Base-by-base conservation (phyloP, 768 basidiomycete species). In the Agrocybe chaxingu region DNA sequence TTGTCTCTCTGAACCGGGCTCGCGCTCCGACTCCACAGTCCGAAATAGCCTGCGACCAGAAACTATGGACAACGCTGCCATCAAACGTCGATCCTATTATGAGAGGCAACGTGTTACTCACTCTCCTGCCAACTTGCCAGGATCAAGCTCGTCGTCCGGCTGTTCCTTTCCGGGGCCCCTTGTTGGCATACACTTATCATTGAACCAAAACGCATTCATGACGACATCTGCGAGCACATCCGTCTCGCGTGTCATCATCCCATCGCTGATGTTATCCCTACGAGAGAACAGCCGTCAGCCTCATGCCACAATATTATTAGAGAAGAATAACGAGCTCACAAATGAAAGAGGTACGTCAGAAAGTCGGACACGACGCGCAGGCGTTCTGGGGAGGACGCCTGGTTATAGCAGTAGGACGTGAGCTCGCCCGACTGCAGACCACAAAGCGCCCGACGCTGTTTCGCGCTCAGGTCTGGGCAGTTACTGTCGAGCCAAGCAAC, bases 261-360 rank as follows among this genome's bases (percentile, higher is more conserved):
- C 85, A 60, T 90, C 87, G 59, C 84, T 87, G 62, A 90, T 79
- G 62, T 91, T 82, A 62, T 91, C 88, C 34, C 76, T 77, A 54
- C 10, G 57, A 42, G 51, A 33, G 49, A 40, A 47, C 50, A 43
- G 53, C 44, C 41, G 50, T 48, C 37, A 52, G 49, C 48, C 52
- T 40, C 50, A 50, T 49, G 51, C 38, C 47, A 31, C 47, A 54
- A 49, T 30, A 37, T 52, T 43, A 50, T 43, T n/a, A n/a, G 51
- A 46, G 45, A 30, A 46, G 48, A 53, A 48, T 5, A 39, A 52
- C 53, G 30, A 18, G 49, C 76, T 40, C 50, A 79, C 77, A 80
- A 57, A 59, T 79, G 77, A 62, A 80, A 80, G 4, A 80, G 67
- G 50, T 79, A 80, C 53, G 74, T 78, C 80, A 88, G 78, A 58